A percentile compares a stretch with the other conserved stretches of the same genome.
Conservation (phyloP, 2,329 filamentous ascomycete genomes). For the Lachnum nothofagi region DNA sequence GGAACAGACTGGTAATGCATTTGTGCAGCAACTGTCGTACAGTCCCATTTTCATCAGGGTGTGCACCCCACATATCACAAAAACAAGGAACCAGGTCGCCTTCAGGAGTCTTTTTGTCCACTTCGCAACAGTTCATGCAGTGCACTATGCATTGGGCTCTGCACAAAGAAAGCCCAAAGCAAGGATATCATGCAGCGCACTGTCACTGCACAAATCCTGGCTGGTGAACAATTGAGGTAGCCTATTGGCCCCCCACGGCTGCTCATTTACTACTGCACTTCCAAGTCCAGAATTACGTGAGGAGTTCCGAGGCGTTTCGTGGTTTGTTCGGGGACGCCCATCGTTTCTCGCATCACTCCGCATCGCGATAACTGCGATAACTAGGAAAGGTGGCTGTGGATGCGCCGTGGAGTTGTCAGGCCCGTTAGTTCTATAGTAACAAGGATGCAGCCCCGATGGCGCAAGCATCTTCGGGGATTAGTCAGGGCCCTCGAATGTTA, state of each 20-base stretch:
- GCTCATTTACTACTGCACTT: neutral
- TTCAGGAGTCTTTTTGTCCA: neutral
- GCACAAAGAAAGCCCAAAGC: neutral
- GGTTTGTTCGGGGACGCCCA: neutral
- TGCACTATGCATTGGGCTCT: neutral
- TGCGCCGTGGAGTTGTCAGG: neutral
- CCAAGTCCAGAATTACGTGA: neutral
- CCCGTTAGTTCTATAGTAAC: no score
- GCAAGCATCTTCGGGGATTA: neutral
- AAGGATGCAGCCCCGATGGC: neutral
- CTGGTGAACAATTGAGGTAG: neutral
- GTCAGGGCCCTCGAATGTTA: neutral
- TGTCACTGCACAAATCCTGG: neutral
- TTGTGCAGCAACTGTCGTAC: no score
- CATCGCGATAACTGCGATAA: neutral
- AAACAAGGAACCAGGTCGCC: neutral
- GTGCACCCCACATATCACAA: neutral
- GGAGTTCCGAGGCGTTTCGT: neutral
- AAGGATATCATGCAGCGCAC: neutral
- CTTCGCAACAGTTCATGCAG: slow-evolving; percentile 1
- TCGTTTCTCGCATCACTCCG: neutral
- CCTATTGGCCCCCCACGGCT: neutral
- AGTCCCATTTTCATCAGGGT: neutral
- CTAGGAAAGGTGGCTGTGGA: neutral
- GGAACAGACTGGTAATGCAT: neutral